Evolutionary conservation across 768 basidiomycete genomes (phyloP).

Genomic region (Tubosaeta sp.): DNA sequence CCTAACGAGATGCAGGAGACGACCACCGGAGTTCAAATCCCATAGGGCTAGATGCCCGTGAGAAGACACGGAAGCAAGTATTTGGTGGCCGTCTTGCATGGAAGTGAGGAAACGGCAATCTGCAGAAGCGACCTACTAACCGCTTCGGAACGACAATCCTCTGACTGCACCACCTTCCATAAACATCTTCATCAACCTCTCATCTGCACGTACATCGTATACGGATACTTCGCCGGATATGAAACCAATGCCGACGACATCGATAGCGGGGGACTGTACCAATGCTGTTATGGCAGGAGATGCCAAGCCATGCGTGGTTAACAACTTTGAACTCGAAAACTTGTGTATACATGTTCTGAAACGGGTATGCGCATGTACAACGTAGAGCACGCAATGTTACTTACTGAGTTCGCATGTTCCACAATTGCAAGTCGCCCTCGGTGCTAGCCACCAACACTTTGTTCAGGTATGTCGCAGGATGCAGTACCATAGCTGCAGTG

Average conservation of each 20-base stretch:
- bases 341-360: constrained; percentile 78
- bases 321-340: constrained; percentile 55
- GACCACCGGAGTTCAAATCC: constrained; percentile 83
- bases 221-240: constrained; percentile 83
- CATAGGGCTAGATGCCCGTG: constrained; percentile 88
- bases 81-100: constrained; percentile 72
- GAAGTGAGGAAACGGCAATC: not conserved
- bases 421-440: constrained; percentile 83
- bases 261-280: constrained; percentile 91
- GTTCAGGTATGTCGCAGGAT: constrained; percentile 96
- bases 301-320: constrained; percentile 34
- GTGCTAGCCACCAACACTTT: constrained; percentile 84
- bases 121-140: constrained; percentile 39
- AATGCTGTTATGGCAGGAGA: constrained; percentile 65
- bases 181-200: constrained; percentile 81
- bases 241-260: constrained; percentile 92
- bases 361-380: not conserved
- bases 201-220: constrained; percentile 88
- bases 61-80: constrained; percentile 84
- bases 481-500: constrained; percentile 79
- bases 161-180: constrained; percentile 84
- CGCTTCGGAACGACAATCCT: constrained; percentile 81
- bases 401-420: constrained; percentile 86
- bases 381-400: constrained; percentile 19
- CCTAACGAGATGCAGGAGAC: constrained; percentile 77